A percentile compares a stretch with the other conserved stretches of the same genome.
Evolutionary conservation across 1,284 basidiomycete genomes (phyloP).

Genomic region (Trametes hirsuta): DNA sequence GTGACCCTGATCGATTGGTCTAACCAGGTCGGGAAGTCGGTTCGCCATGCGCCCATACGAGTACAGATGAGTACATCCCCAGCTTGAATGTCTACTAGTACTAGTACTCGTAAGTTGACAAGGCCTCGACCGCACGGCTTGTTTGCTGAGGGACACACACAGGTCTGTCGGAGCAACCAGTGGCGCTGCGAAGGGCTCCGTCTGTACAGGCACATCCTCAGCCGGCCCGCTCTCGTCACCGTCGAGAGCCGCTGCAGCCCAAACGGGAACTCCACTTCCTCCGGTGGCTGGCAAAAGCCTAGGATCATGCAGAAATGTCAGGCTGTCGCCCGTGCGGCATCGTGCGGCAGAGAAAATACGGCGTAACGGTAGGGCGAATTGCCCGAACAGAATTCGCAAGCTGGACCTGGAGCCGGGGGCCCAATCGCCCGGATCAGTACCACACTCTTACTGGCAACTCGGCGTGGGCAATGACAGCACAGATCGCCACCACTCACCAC

Average conservation of each 20-base stretch:
- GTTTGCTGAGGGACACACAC: too few species aligned
- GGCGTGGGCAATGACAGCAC: conserved; percentile 2
- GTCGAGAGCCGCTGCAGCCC: not conserved
- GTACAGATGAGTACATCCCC: too few species aligned
- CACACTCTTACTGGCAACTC: not conserved
- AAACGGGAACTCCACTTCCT: too few species aligned
- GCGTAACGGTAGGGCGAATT: not conserved
- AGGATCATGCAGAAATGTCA: conserved; percentile 9
- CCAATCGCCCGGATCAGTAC: conserved; percentile 9
- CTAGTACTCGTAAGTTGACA: too few species aligned
- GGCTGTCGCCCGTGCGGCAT: conserved; percentile 5
- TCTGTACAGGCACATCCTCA: too few species aligned
- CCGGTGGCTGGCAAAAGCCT: not conserved
- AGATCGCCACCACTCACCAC: conserved; percentile 6
- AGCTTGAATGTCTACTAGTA: too few species aligned
- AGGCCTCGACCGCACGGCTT: too few species aligned
- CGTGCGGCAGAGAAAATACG: conserved; percentile 2
- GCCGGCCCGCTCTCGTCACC: conserved; percentile 4
- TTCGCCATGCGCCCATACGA: too few species aligned
- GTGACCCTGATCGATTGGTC: too few species aligned
- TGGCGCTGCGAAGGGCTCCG: too few species aligned
- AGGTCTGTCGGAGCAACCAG: too few species aligned
- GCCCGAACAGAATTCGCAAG: conserved; percentile 4
- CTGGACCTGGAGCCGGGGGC: not conserved
- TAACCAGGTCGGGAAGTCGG: too few species aligned